Base-by-base conservation (phyloP, 345 rosid species). In the Hibiscus syriacus region DNA sequence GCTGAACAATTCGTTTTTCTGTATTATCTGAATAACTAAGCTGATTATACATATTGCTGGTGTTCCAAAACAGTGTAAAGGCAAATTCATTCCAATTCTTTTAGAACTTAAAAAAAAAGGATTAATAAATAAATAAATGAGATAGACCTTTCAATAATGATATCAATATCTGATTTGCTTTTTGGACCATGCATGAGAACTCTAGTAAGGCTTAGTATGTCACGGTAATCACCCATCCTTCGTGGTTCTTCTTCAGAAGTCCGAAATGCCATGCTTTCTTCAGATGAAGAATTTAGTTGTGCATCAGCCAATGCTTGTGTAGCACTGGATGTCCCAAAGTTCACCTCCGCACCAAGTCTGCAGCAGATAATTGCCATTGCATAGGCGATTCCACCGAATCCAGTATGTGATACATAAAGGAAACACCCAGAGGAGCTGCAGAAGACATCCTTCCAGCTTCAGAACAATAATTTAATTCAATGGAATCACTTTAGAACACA, bases 131-230 rank as follows among this genome's bases (percentile, higher is more conserved):
- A 71, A 6, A 32, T 41, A 45, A 29, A 23, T 3, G 53, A 60
- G 22, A 53, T 69, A 25, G 78, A 89, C 99, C 86, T 83, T 48
- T 89, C 87, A 39, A 90, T 79, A 50, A 90, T 70, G 57, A 74
- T 60, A 76, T 94, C 97, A 30, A 90, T 91, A 62, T 90, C 96
- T 53, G 86, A 77, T 85, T 94, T 94, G 90, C 97, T 94, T 81
- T 81, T 84, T 1, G 96, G 99, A 79, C 99, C 99, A 77, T 81
- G 70, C 62, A 82, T 67, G 55, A 94, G 92, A 74, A 94, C 99
- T 85, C 97, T 86, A 23, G 91, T 87, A 52, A 94, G 97, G 77
- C 86, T 91, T 65, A 94, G 87, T 81, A 94, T 90, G 89, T 89
- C 96, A n/a, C 97, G 86, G 66, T 91, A 90, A 65, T 94, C 99